Percentiles rank a stretch among this genome's conserved stretches.
phyloP scores from a whole-genome alignment of 2,329 filamentous ascomycete genomes.

The Tolypocladium ophioglossoides region DNA sequence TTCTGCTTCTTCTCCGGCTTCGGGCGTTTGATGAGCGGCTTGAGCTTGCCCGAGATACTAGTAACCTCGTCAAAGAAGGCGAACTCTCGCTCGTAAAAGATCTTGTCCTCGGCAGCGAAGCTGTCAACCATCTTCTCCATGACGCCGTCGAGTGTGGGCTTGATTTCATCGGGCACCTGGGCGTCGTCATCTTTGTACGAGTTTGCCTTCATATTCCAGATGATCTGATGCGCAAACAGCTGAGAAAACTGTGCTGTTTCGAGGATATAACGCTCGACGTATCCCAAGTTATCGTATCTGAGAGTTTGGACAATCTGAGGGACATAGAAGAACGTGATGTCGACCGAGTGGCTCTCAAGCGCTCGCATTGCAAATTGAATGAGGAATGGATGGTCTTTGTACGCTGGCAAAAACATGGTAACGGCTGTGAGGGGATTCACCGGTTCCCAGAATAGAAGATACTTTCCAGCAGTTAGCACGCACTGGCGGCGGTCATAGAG shows the following conservation, averaged over 20 bases:
- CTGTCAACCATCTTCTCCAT: slow-evolving; percentile 73
- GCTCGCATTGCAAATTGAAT: slow-evolving; percentile 96
- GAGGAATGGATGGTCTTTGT: slow-evolving; percentile 83
- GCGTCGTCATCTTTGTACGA: slow-evolving; percentile 96
- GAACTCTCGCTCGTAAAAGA: slow-evolving; percentile 92
- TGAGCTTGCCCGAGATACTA: slow-evolving; percentile 86
- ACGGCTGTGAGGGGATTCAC: slow-evolving; percentile 89
- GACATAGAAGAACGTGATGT: slow-evolving; percentile 97
- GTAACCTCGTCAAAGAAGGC: slow-evolving; percentile 98
- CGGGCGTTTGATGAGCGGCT: slow-evolving; percentile 80
- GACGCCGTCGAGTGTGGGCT: slow-evolving; percentile 86
- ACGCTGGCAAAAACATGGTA: slow-evolving; percentile 85
- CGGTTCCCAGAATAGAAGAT: slow-evolving; percentile 84
- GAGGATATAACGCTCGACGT: slow-evolving; percentile 91
- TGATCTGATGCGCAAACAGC: slow-evolving; percentile 96
- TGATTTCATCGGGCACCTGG: slow-evolving; percentile 78
- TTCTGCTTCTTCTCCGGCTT: slow-evolving; percentile 99
- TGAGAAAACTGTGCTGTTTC: slow-evolving; percentile 98
- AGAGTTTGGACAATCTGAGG: slow-evolving; percentile 95
- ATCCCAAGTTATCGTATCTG: slow-evolving; percentile 84
- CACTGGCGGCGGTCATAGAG: background rate
- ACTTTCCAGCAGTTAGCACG: slow-evolving; percentile 35
- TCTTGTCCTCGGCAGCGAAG: slow-evolving; percentile 68
- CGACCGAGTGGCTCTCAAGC: slow-evolving; percentile 87
- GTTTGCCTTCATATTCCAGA: slow-evolving; percentile 99